phyloP scores from a whole-genome alignment of 1,139 yeast species.

The Nakaseomyces uthaithaninus region DNA sequence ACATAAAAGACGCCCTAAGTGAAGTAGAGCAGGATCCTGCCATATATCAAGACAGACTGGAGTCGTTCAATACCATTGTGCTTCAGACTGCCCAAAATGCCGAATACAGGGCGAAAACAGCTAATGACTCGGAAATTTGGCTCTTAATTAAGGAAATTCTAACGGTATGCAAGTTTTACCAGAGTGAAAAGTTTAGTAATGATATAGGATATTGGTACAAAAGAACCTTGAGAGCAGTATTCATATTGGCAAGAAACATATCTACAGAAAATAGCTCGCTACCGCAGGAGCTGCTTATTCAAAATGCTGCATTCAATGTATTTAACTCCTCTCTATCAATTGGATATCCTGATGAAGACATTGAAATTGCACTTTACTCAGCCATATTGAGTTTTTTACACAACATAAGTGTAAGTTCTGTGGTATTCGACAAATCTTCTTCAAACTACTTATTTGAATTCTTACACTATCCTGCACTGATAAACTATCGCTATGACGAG shows the following conservation, averaged over 20 bases:
- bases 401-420: conserved; percentile 19
- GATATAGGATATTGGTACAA: conserved; percentile 13
- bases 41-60: conserved; percentile 9
- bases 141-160: conserved; percentile 11
- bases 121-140: conserved; percentile 19
- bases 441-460: conserved; percentile 16
- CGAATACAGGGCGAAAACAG: conserved; percentile 18
- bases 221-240: conserved; percentile 31
- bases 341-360: conserved; percentile 13
- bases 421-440: conserved; percentile 16
- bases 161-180: conserved; percentile 8
- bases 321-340: conserved; percentile 19
- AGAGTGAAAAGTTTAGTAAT: conserved; percentile 9
- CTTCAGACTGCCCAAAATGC: conserved; percentile 23
- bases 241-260: conserved; percentile 34
- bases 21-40: conserved; percentile 8
- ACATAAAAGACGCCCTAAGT: background rate
- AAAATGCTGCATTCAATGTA: conserved; percentile 11
- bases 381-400: conserved; percentile 19
- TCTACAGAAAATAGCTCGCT: conserved; percentile 28
- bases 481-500: conserved; percentile 6
- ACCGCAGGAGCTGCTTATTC: conserved; percentile 21
- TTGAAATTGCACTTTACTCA: conserved; percentile 11
- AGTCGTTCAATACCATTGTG: conserved; percentile 21
- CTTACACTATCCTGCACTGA: conserved; percentile 18